Base-by-base conservation (phyloP, 441 rosid genomes). In the Sinapis alba region DNA sequence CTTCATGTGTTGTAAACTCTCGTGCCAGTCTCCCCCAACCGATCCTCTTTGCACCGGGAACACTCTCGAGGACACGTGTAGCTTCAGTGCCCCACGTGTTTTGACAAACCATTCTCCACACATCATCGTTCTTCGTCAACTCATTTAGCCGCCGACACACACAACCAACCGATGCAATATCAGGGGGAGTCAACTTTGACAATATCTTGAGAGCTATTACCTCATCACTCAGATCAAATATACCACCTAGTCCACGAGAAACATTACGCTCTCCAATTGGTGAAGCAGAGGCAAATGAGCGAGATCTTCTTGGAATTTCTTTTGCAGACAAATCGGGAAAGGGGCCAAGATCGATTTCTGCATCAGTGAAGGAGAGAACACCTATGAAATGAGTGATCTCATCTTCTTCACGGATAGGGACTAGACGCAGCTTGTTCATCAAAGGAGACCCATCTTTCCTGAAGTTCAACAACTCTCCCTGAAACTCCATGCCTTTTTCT, bases 71-170 rank as follows among this genome's bases (percentile, higher is more conserved):
- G 66, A 89, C 90, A 20, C 90, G 86, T 28, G 99, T 89, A 27
- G 97, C 90, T 65, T 95, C 97, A 12, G 86, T 83, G n/a, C 98
- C 98, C 99, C 99, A 95, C 7, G 96, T 96, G 80, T 95, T 95
- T 75, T 93, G 97, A 73, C 99, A 95, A 11, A 93, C 98, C 92
- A 90, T 88, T 81, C 90, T 90, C 97, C 98, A 93, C 38, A 96
- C 90, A 71, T 91, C 97, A 84, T 96, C 98, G 26, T 89, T 90
- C 76, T 88, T 88, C 3, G 98, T 88, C 75, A 93, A 78, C 68
- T 87, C 97, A 73, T 85, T 85, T 11, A 96, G 78, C 69, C 78
- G 83, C 71, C 80, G 80, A 78, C 90, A 87, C 23, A 95, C 97
- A 28, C 91, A 96, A 73, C 95, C 86, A 34, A 93, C 86, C 0